Evolutionary conservation across 2,329 filamentous ascomycete genomes (phyloP), one percentile per base, ranked within the genome.

Genomic region (Rhynchosporium agropyri): DNA sequence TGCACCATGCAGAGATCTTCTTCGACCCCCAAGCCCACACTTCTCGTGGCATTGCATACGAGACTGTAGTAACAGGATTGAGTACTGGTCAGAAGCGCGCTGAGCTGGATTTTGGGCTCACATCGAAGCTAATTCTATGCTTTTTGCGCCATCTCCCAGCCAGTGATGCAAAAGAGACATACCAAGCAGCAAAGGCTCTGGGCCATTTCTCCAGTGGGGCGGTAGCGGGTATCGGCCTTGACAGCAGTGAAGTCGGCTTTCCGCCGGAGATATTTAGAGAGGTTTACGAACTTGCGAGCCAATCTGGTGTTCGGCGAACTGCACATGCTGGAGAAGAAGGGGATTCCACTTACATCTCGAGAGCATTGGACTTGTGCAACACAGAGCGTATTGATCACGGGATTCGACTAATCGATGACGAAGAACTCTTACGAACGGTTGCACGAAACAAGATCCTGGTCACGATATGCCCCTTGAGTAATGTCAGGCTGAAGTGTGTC

Each of bases 1-100:
- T 92, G 1, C 80, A 84, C 55, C 89, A 93, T 72, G 88, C 88
- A 13, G 90, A 93, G 75, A 82, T 92, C 67, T 93, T 92, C 78
- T 92, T 93, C 77, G 90, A 93, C 74, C 89, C 90, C 1, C 89
- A 93, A 75, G 89, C 88, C 1, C 90, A 93, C 74, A 82, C 85
- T 4, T 77, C 76, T 12, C 82, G 89, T 20, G 87, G 87, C 4
- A 77, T 93, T 3, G 68, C 79, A 7, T 88, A 90, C 72, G 77
- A 81, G 15, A 87, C 84, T 1, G 82, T 92, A 28, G 80, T 92
- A 3, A 73, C 75, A 3, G 90, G 90, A 2, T 86, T 91, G 69
- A 77, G 77, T 0, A 79, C 79, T 1, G 90, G 87, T 1, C 83
- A 86, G 68, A 72, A 76, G 60, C 81, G 84, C 28, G 89, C 89